Evolutionary conservation across 306 rosid species (phyloP).

Genomic region (Rosa lucieae): DNA sequence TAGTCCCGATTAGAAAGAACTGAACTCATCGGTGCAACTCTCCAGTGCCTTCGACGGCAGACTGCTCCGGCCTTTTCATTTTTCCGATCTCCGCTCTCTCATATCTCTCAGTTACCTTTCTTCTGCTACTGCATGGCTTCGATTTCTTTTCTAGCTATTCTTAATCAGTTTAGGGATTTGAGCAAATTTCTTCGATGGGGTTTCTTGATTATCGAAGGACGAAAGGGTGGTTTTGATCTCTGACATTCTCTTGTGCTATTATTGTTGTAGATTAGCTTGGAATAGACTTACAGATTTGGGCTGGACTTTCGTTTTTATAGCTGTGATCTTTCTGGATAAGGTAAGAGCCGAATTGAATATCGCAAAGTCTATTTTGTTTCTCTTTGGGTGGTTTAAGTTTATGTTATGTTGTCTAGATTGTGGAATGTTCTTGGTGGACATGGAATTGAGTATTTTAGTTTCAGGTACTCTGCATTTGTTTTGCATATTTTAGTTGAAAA

Average conservation of each 20-base stretch:
- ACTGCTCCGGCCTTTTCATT: neutral
- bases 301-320: slow-evolving; percentile 34
- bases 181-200: slow-evolving; percentile 10
- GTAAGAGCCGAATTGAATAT: slow-evolving; percentile 45
- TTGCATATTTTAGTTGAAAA: neutral
- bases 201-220: neutral
- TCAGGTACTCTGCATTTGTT: neutral
- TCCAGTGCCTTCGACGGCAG: no score
- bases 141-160: neutral
- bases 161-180: neutral
- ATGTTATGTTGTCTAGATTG: neutral
- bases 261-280: neutral
- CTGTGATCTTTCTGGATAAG: slow-evolving; percentile 41
- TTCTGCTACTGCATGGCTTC: neutral
- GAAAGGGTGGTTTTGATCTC: neutral
- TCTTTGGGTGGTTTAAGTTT: neutral
- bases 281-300: neutral
- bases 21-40: no score
- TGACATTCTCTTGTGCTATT: neutral
- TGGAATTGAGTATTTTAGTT: neutral
- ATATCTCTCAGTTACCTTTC: neutral
- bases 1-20: no score
- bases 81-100: neutral
- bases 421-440: neutral
- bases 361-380: neutral